These are phyloP conservation scores for Puccinellia tenuiflora DNA, from an alignment of 176 grass and related monocot genomes.

Conservation along the genomic window DNA sequence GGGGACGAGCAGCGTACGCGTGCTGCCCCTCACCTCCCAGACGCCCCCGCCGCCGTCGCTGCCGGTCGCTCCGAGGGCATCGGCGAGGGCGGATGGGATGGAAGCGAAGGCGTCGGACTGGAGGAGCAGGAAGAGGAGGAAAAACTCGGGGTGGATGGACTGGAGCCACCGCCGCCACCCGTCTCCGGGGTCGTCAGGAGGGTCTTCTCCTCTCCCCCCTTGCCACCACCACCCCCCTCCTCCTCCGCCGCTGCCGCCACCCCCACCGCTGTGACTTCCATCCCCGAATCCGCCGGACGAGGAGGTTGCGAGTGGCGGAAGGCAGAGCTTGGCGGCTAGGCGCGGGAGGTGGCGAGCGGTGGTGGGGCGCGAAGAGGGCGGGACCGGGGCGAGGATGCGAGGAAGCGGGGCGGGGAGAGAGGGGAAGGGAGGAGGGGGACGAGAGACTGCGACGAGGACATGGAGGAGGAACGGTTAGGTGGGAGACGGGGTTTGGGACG, in stretches of 20 bases:
- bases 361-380: background rate
- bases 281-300: constrained; percentile 18
- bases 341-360: background rate
- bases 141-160: constrained; percentile 26
- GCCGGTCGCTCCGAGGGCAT: constrained; percentile 24
- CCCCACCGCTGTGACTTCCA: background rate
- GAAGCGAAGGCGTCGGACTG: constrained; percentile 29
- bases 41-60: background rate
- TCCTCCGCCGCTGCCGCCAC: constrained; percentile 11
- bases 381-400: background rate
- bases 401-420: background rate
- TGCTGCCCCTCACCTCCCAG: constrained; percentile 68
- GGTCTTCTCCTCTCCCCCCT: constrained; percentile 3
- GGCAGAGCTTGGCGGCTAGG: background rate
- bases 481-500: background rate
- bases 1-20: constrained; percentile 37
- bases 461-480: background rate
- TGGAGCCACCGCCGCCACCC: constrained; percentile 24
- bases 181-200: constrained; percentile 21
- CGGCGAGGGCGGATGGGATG: constrained; percentile 31
- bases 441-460: constrained; percentile 34
- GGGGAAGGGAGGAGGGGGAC: constrained; percentile 12
- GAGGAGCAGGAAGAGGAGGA: constrained; percentile 36
- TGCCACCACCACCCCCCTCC: constrained; percentile 24
- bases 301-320: background rate